Percentiles rank a stretch among this genome's conserved stretches.
These are phyloP conservation scores for Cladosporium sphaerospermum DNA, from an alignment of 2,329 filamentous ascomycete species.

Conservation along the genomic window DNA sequence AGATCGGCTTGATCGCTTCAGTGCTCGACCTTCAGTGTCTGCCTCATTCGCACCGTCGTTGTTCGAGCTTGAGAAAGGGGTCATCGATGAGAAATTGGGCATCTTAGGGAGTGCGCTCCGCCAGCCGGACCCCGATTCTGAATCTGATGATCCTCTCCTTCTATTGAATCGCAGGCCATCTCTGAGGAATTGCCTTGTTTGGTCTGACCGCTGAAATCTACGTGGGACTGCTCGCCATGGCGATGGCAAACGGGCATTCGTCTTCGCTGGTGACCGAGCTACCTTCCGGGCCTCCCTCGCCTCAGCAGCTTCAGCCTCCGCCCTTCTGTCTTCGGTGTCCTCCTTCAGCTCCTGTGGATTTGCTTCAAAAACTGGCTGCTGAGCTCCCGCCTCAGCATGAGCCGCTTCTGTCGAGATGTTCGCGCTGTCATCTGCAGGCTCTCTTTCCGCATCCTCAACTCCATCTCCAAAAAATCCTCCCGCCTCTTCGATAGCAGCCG, in stretches of 20 bases:
- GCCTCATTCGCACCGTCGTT: constrained; percentile 11
- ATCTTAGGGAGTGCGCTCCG: constrained; percentile 27
- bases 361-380: not conserved
- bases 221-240: constrained; percentile 39
- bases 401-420: not conserved
- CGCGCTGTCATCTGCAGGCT: constrained; percentile 10
- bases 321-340: constrained; percentile 4
- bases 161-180: constrained; percentile 34
- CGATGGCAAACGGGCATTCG: constrained; percentile 34
- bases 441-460: constrained; percentile 10
- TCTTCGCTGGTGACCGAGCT: constrained; percentile 3
- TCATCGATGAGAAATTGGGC: constrained; percentile 24
- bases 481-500: constrained; percentile 46
- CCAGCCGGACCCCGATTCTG: constrained; percentile 24
- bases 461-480: constrained; percentile 41
- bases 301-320: not conserved
- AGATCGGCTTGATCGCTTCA: constrained; percentile 10
- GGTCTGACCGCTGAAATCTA: constrained; percentile 30
- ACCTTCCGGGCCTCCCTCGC: not conserved
- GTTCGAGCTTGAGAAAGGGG: constrained; percentile 19
- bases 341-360: not conserved
- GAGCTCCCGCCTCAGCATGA: constrained; percentile 3
- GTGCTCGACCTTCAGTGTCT: constrained; percentile 10
- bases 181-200: constrained; percentile 32
- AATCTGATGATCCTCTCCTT: constrained; percentile 35